Conservation (phyloP, 2,329 filamentous ascomycete genomes). For the Xylariales sp. region DNA sequence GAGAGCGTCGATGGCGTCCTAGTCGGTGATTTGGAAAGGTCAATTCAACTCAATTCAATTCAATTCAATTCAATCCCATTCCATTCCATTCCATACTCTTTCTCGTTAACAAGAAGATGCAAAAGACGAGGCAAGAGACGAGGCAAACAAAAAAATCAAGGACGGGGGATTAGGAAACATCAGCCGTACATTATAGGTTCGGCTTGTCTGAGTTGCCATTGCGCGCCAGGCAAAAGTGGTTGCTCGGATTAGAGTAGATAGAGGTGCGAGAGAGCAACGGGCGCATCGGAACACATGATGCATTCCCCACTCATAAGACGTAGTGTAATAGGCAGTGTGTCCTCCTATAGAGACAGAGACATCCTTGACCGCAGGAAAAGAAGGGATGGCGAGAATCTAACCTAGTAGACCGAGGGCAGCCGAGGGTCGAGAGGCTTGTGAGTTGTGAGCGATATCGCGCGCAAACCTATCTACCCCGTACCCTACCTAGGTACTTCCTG, state of each 20-base stretch:
- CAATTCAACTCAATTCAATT: not conserved
- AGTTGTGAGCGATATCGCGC: constrained; percentile 33
- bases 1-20: constrained; percentile 88
- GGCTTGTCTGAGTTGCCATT: constrained; percentile 43
- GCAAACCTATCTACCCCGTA: not conserved
- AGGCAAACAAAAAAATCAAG: not conserved
- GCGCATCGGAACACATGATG: constrained; percentile 47
- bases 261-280: constrained; percentile 26
- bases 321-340: constrained; percentile 5
- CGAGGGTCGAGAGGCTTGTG: constrained; percentile 11
- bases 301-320: constrained; percentile 37
- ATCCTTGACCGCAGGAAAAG: constrained; percentile 10
- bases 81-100: not conserved
- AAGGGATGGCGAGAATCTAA: constrained; percentile 10
- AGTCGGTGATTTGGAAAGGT: constrained; percentile 25
- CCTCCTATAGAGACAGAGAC: constrained; percentile 26
- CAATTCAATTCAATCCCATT: not conserved
- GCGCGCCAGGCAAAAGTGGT: constrained; percentile 37
- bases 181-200: constrained; percentile 45
- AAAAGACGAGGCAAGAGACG: not conserved
- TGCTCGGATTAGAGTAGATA: constrained; percentile 30
- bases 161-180: not conserved
- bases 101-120: not conserved
- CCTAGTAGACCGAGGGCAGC: not conserved
- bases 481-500: no score